Conservation (phyloP, 2,329 filamentous ascomycete genomes). For the Pseudopithomyces chartarum region DNA sequence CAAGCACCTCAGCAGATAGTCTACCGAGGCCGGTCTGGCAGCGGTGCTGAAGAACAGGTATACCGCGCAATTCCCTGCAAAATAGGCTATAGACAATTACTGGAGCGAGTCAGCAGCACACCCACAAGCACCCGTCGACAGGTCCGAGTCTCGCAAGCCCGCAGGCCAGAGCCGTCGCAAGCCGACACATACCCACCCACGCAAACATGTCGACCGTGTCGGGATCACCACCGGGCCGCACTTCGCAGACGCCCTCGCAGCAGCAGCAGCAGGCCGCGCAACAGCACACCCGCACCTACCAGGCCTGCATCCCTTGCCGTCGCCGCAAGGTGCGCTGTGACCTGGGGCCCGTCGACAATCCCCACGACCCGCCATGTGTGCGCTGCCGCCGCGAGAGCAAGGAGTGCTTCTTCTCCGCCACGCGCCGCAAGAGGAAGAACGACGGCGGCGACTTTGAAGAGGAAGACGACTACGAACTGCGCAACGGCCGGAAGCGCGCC, state of each 20-base stretch:
- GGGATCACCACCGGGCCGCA: conserved; percentile 25
- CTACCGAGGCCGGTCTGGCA: not conserved
- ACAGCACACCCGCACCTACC: conserved; percentile 44
- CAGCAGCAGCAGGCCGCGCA: conserved; percentile 2
- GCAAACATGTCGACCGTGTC: conserved; percentile 25
- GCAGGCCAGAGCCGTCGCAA: conserved; percentile 24
- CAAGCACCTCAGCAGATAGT: no score
- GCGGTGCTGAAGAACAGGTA: not conserved
- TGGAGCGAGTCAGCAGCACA: not conserved
- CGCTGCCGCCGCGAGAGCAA: conserved; percentile 94
- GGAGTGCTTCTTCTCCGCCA: conserved; percentile 95
- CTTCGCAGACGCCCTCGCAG: conserved; percentile 16
- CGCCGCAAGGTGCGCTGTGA: conserved; percentile 64
- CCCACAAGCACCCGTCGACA: not conserved
- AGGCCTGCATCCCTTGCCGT: conserved; percentile 60
- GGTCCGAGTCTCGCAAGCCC: not conserved
- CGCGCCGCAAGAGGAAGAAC: conserved; percentile 86
- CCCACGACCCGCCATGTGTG: conserved; percentile 90
- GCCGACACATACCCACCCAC: conserved; percentile 17
- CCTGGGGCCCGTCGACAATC: conserved; percentile 79
- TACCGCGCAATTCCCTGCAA: not conserved
- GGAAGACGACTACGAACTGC: conserved; percentile 67
- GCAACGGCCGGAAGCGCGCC: conserved; percentile 74
- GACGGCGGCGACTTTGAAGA: conserved; percentile 55
- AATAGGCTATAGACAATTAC: no score